Evolutionary conservation across 2,329 filamentous ascomycete genomes (phyloP), one percentile per base, ranked within the genome.

Genomic region (Alternaria sp.): DNA sequence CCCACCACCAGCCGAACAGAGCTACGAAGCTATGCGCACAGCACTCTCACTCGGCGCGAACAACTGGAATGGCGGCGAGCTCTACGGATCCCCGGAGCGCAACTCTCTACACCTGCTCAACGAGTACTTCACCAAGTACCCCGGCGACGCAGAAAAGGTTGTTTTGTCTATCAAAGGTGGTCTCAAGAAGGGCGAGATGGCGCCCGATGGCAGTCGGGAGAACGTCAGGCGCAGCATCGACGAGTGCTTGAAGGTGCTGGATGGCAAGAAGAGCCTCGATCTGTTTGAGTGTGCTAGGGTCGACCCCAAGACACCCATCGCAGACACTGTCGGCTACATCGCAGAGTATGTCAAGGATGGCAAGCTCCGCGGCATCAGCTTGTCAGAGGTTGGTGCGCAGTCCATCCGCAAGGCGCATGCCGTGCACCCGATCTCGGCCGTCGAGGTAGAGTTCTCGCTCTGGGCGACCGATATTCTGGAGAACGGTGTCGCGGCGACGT

Each of bases 371-470:
- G 83, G 83, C 2, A 81, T 85, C 61, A 77, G 77, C 32, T 65
- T 85, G 68, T 81, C 78, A 13, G 83, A 85, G 66, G 82, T 82
- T 56, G 76, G 74, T n/a, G 82, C 81, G 19, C 71, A 81, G 25
- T 81, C 80, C 2, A 84, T 86, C 60, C 75, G 83, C 49, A 81
- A 82, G 59, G 85, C 83, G 25, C 80, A 83, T 50, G 83, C 84
- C 56, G 82, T 88, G 45, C 83, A 85, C 66, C 86, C 86, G 17
- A 85, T 90, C 52, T 82, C 82, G 1, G 84, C 85, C 2, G 87
- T 90, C 8, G 88, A 90, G 70, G 84, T 88, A 23, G 88, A 90
- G 72, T 81, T 89, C 59, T 86, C 84, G 15, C 79, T 89, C 2
- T 90, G 84, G 81, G 80, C 80, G 6, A 87, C 85, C 3, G 84